These are phyloP conservation scores for Trametopsis cervina DNA, from an alignment of 768 basidiomycete species.

Conservation along the genomic window DNA sequence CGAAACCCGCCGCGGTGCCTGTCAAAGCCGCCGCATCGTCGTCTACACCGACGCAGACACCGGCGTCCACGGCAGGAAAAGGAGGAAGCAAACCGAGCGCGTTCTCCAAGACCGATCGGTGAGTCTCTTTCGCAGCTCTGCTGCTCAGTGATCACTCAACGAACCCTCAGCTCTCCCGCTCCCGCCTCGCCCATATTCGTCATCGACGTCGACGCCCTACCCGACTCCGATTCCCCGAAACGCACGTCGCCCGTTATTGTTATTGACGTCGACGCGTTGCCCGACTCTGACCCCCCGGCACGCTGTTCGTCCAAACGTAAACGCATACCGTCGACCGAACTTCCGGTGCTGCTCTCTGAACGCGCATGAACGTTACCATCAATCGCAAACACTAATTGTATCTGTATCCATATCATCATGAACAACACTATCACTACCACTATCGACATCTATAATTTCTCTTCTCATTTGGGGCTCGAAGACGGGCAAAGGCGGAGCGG, in stretches of 20 bases:
- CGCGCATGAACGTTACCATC: constrained; percentile 43
- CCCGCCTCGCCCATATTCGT: constrained; percentile 10
- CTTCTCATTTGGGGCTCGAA: no score
- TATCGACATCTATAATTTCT: no score
- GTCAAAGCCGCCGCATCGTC: no score
- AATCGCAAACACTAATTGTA: constrained; percentile 13
- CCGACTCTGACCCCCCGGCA: constrained; percentile 13
- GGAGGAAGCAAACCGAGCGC: no score
- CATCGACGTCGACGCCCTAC: constrained; percentile 9
- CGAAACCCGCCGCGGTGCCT: background rate
- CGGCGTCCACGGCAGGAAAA: no score
- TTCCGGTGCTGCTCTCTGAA: constrained; percentile 64
- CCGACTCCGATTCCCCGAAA: constrained; percentile 12
- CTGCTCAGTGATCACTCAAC: constrained; percentile 42
- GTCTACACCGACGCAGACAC: no score
- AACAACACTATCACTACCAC: no score
- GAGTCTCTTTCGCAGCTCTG: constrained; percentile 28
- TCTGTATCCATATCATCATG: constrained; percentile 15
- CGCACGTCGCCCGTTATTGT: constrained; percentile 17
- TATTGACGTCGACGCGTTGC: background rate
- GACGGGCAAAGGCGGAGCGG: constrained; percentile 69
- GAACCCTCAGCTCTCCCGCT: constrained; percentile 45
- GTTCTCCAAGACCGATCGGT: constrained; percentile 57
- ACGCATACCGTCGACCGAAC: constrained; percentile 41
- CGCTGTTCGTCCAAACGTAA: constrained; percentile 23